Percentiles rank a stretch among this genome's conserved stretches.
Evolutionary conservation across 139 green algal species (phyloP).

Genomic region (Tetraselmis striata): DNA sequence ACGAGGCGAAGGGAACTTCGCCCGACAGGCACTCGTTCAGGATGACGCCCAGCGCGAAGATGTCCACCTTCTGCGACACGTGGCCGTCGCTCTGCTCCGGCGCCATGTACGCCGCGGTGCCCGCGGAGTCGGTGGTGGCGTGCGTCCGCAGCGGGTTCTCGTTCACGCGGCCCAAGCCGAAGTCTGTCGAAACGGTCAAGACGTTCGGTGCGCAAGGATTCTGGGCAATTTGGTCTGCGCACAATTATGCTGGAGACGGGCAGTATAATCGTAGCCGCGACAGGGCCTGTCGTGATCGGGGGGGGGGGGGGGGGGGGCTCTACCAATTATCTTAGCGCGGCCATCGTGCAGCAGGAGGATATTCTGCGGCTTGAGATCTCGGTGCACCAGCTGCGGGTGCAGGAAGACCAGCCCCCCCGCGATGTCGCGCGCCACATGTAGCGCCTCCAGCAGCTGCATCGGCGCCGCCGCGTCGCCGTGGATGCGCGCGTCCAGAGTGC

Average conservation of each 20-base stretch:
- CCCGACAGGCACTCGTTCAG: background rate
- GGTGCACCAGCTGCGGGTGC: background rate
- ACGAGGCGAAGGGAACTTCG: background rate
- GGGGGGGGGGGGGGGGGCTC: too few species aligned
- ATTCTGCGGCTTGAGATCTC: background rate
- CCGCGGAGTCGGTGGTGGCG: background rate
- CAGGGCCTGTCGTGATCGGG: background rate
- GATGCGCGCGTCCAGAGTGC: background rate
- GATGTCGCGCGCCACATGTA: background rate
- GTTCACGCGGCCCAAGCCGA: background rate
- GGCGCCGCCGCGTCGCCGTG: background rate
- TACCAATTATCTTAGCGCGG: background rate
- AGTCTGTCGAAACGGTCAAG: background rate
- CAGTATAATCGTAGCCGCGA: background rate
- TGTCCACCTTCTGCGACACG: background rate
- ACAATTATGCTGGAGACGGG: background rate
- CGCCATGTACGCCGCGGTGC: slow-evolving; percentile 5
- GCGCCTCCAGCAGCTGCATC: background rate
- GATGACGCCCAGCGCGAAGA: background rate
- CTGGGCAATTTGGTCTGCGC: background rate
- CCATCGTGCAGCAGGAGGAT: background rate
- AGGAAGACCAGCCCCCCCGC: background rate
- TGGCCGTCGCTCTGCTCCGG: background rate
- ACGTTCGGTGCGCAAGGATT: background rate
- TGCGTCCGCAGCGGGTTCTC: background rate